A percentile compares a stretch with the other conserved stretches of the same genome.
These are phyloP conservation scores for Nemania diffusa DNA, from an alignment of 2,329 filamentous ascomycete genomes.

Conservation along the genomic window DNA sequence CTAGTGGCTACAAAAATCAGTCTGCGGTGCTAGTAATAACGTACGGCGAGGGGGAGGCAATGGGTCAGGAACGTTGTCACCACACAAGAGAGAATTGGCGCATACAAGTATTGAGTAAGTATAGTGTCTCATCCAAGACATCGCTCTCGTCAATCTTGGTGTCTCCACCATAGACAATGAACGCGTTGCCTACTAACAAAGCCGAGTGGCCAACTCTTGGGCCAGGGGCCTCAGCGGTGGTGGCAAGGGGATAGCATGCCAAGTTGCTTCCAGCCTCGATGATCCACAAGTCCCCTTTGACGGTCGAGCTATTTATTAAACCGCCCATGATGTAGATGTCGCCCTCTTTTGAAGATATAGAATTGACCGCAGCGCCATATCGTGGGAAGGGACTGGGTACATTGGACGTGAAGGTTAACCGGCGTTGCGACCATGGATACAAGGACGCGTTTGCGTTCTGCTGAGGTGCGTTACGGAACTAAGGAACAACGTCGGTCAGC, in stretches of 20 bases:
- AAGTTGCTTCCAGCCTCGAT: constrained; percentile 89
- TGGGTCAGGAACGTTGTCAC: constrained; percentile 2
- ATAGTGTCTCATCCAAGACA: constrained; percentile 91
- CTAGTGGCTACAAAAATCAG: constrained; percentile 75
- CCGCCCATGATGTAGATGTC: constrained; percentile 98
- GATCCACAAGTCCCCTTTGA: constrained; percentile 98
- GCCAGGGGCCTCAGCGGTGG: constrained; percentile 92
- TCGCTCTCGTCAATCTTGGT: constrained; percentile 96
- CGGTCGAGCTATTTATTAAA: constrained; percentile 91
- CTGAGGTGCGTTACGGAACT: constrained; percentile 62
- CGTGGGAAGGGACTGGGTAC: constrained; percentile 89
- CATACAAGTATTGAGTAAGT: constrained; percentile 97
- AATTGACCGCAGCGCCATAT: constrained; percentile 96
- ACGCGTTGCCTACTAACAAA: constrained; percentile 95
- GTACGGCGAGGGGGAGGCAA: constrained; percentile 9
- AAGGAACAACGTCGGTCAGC: constrained; percentile 19
- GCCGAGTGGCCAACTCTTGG: constrained; percentile 95
- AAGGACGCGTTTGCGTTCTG: constrained; percentile 77
- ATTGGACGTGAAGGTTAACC: constrained; percentile 81
- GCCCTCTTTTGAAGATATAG: constrained; percentile 92
- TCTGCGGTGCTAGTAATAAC: neutral
- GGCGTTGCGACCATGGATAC: constrained; percentile 95
- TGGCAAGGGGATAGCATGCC: constrained; percentile 90
- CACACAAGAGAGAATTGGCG: constrained; percentile 39
- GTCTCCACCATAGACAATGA: constrained; percentile 98